Base-by-base conservation (phyloP, 371 early-diverging fungal species). In the Dichotomocladium elegans region DNA sequence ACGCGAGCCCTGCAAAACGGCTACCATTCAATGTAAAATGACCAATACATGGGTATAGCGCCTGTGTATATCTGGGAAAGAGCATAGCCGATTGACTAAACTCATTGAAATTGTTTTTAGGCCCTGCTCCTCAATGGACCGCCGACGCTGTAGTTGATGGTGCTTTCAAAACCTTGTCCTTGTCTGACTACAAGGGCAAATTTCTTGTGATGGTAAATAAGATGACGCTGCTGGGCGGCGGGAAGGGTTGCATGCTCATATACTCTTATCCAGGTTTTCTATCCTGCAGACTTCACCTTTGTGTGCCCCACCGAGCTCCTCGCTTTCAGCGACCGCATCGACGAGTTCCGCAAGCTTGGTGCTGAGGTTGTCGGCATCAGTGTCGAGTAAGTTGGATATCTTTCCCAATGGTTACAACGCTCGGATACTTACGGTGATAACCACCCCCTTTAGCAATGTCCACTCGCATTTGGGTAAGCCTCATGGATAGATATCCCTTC, bases 171-270 rank as follows among this genome's bases (percentile, higher is more conserved):
- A 70, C 80, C 52, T 70, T 96, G 35, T 85, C 87, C 28, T 74
- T 93, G 42, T 75, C 79, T 21, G 89, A 93, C 74, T 96, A 88
- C 83, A 87, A 87, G 79, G 94, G 94, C 65, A 78, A 69, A 53
- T 77, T 68, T 53, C 61, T 77, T 10, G 67, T 77, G 21, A 60
- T 77, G 45, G 64, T 76, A 40, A 35, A 14, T 25, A 26, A 45
- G 5, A 12, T 12, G 0, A 47, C 7, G 17, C 2, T 47, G 12
- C 21, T 26, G 0, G n/a, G n/a, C n/a, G n/a, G n/a, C n/a, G n/a
- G n/a, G n/a, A n/a, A n/a, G n/a, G n/a, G n/a, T n/a, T n/a, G n/a
- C n/a, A n/a, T 46, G 31, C 25, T 21, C 37, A 12, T 35, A 4
- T 41, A 41, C 5, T 6, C 35, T 33, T 8, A 6, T 27, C 15